Conservation (phyloP, 2,329 filamentous ascomycete genomes). For the Juglanconis sp. region DNA sequence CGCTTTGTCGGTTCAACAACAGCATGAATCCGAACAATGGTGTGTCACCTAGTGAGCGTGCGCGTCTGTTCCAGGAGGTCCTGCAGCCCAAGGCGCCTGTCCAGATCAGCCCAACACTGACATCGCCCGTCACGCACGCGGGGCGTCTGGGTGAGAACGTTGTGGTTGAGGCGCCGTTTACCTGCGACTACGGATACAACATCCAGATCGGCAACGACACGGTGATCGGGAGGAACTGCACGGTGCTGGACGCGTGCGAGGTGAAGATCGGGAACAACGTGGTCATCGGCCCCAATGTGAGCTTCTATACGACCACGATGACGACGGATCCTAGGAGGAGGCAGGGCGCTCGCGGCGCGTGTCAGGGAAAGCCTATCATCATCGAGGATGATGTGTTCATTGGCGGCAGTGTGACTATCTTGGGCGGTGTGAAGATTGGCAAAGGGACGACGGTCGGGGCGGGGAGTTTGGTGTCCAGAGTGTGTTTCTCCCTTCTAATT, state of each 20-base stretch:
- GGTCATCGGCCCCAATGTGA: constrained; percentile 80
- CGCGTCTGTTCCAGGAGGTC: constrained; percentile 69
- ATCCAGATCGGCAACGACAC: constrained; percentile 83
- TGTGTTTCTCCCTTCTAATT: constrained; percentile 27
- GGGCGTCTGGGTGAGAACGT: constrained; percentile 72
- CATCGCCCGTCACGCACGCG: constrained; percentile 48
- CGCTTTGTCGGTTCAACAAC: constrained; percentile 84
- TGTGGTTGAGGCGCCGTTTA: constrained; percentile 82
- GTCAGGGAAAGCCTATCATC: constrained; percentile 66
- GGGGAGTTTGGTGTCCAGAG: constrained; percentile 80
- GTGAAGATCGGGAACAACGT: constrained; percentile 78
- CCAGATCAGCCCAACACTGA: constrained; percentile 53
- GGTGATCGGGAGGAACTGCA: constrained; percentile 77
- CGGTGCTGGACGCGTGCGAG: constrained; percentile 79
- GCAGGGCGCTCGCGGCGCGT: constrained; percentile 69
- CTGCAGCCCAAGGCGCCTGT: constrained; percentile 59
- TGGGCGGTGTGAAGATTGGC: constrained; percentile 78
- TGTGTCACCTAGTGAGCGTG: constrained; percentile 65
- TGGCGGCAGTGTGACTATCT: constrained; percentile 71
- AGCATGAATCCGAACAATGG: constrained; percentile 71
- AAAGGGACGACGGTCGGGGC: constrained; percentile 77
- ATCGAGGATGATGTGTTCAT: constrained; percentile 88
- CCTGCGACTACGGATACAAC: constrained; percentile 91
- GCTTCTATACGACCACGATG: constrained; percentile 73
- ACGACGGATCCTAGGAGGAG: constrained; percentile 70